These are phyloP conservation scores for Candida lessepsii DNA, from an alignment of 805 yeast genomes.

Conservation along the genomic window DNA sequence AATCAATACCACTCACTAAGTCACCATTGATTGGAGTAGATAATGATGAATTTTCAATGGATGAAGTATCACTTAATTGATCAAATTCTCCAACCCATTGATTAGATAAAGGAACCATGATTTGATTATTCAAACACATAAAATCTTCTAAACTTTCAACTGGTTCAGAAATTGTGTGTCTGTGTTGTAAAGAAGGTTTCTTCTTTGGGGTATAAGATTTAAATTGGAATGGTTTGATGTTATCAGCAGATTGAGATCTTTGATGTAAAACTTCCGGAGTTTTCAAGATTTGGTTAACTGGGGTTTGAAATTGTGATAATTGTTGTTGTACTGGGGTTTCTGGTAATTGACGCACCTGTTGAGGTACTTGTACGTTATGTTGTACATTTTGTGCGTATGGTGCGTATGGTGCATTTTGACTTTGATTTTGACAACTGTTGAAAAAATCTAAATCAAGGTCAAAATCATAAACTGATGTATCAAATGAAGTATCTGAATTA, in stretches of 20 bases:
- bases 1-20: slow-evolving; percentile 11
- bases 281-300: slow-evolving; percentile 16
- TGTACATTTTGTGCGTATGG: too few species aligned
- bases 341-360: slow-evolving; percentile 8
- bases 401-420: background rate
- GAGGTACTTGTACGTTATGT: background rate
- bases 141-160: slow-evolving; percentile 28
- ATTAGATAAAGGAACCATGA: slow-evolving; percentile 12
- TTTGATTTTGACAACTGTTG: background rate
- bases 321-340: slow-evolving; percentile 23
- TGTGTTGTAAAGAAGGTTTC: slow-evolving; percentile 19
- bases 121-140: slow-evolving; percentile 27
- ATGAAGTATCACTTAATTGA: slow-evolving; percentile 8
- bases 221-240: slow-evolving; percentile 18
- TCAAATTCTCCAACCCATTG: slow-evolving; percentile 7
- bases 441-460: slow-evolving; percentile 8
- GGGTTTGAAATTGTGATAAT: slow-evolving; percentile 24
- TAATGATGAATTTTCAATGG: slow-evolving; percentile 10
- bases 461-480: slow-evolving; percentile 11
- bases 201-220: slow-evolving; percentile 17
- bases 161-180: slow-evolving; percentile 26
- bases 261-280: slow-evolving; percentile 19
- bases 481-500: slow-evolving; percentile 8
- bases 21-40: slow-evolving; percentile 8
- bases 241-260: slow-evolving; percentile 28